These are phyloP conservation scores for Pseudopediastrum boryanum DNA, from an alignment of 139 green algal genomes.

Conservation along the genomic window DNA sequence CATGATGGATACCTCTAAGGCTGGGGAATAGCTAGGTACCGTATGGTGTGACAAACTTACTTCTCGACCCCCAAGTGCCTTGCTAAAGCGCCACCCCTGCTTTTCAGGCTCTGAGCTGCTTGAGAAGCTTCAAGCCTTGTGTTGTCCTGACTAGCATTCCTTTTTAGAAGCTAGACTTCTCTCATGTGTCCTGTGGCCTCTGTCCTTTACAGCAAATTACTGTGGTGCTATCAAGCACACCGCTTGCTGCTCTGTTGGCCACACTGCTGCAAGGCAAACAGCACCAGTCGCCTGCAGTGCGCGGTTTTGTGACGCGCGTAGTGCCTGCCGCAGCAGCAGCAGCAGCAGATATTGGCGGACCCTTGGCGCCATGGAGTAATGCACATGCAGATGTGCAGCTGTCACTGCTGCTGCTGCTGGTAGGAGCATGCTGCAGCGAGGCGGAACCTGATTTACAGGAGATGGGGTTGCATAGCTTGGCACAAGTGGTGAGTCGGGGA, in stretches of 20 bases:
- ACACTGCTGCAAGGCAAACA: conserved; percentile 30
- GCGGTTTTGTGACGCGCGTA: not conserved
- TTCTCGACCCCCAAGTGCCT: too few relatives aligned
- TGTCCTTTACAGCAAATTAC: too few relatives aligned
- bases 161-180: too few relatives aligned
- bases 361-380: conserved; percentile 15
- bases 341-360: not conserved
- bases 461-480: not conserved
- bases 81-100: too few relatives aligned
- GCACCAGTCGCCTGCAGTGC: conserved; percentile 6
- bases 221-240: conserved; percentile 15
- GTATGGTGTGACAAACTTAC: too few relatives aligned
- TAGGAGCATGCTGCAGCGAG: conserved; percentile 22
- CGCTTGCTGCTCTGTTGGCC: conserved; percentile 26
- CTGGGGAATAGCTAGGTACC: too few relatives aligned
- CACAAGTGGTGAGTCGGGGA: too few relatives aligned
- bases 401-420: conserved; percentile 25
- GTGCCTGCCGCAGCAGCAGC: not conserved
- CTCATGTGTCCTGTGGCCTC: too few relatives aligned
- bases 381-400: conserved; percentile 29
- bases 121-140: too few relatives aligned
- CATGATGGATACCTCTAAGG: too few relatives aligned
- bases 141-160: too few relatives aligned
- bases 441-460: not conserved
- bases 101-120: too few relatives aligned